A percentile compares a stretch with the other conserved stretches of the same genome.
phyloP scores from a whole-genome alignment of 768 basidiomycete genomes.

The Symmetrospora coprosmae region DNA sequence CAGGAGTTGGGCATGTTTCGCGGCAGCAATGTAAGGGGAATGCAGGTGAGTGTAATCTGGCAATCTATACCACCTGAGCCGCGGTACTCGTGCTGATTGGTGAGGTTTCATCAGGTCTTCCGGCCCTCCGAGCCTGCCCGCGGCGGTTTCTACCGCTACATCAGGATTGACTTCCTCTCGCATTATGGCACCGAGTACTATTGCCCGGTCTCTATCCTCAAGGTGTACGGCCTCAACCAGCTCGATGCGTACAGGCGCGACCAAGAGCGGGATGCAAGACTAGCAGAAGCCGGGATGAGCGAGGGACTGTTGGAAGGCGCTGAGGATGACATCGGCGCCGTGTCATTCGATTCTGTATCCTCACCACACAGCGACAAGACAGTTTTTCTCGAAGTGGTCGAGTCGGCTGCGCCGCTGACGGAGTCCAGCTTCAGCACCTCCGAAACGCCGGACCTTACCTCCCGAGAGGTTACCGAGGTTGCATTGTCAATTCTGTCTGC shows the following conservation, averaged over 20 bases:
- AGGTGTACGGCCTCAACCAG: slow-evolving; percentile 90
- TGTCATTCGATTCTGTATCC: not conserved
- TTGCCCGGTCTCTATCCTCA: slow-evolving; percentile 80
- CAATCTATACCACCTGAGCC: not conserved
- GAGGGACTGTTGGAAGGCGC: not conserved
- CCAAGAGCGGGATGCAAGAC: slow-evolving; percentile 22
- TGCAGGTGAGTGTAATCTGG: slow-evolving; percentile 52
- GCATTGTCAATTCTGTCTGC: too few relatives aligned
- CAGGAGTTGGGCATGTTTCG: slow-evolving; percentile 56
- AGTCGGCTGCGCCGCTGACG: too few relatives aligned
- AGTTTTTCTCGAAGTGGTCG: slow-evolving; percentile 5
- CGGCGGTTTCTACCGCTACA: slow-evolving; percentile 76
- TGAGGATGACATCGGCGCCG: not conserved
- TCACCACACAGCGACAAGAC: not conserved
- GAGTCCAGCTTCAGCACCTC: too few relatives aligned
- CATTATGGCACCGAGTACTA: slow-evolving; percentile 93
- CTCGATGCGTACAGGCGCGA: slow-evolving; percentile 94
- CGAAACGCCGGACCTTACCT: too few relatives aligned
- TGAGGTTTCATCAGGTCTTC: slow-evolving; percentile 27
- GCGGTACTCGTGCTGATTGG: not conserved
- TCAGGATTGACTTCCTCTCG: slow-evolving; percentile 83
- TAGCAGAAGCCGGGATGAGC: slow-evolving; percentile 15
- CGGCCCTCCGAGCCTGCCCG: slow-evolving; percentile 15
- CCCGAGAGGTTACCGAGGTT: too few relatives aligned
- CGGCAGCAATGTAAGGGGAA: slow-evolving; percentile 78